Evolutionary conservation across 2,329 filamentous ascomycete genomes (phyloP).

Genomic region (Beauveria brongniartii): DNA sequence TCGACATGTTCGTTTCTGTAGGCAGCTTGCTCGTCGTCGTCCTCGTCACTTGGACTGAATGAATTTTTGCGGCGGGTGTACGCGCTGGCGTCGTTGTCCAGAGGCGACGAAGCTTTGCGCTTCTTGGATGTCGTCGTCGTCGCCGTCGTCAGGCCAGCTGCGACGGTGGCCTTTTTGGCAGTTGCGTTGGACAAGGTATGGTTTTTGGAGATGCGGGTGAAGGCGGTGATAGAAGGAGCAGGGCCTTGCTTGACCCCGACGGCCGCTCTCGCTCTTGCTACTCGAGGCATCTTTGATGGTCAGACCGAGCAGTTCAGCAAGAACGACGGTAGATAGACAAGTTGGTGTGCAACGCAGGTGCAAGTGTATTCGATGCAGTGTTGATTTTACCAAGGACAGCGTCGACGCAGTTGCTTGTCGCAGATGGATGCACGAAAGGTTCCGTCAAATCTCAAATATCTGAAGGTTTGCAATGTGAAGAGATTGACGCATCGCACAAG

Average conservation of each 20-base stretch:
- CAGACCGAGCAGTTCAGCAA: not conserved
- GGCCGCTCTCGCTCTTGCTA: constrained; percentile 18
- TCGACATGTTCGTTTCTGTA: not conserved
- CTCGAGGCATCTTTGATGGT: constrained; percentile 19
- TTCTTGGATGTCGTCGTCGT: constrained; percentile 3
- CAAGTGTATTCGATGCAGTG: not conserved
- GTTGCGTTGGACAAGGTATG: constrained; percentile 17
- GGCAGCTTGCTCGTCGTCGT: not conserved
- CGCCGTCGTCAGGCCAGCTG: not conserved
- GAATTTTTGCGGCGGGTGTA: constrained; percentile 2
- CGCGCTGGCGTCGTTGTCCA: not conserved
- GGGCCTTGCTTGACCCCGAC: constrained; percentile 13
- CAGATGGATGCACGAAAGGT: not conserved
- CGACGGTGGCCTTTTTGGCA: not conserved
- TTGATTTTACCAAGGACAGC: too few species aligned
- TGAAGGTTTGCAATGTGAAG: not conserved
- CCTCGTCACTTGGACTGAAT: constrained; percentile 5
- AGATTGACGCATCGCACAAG: not conserved
- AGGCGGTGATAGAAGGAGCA: constrained; percentile 32
- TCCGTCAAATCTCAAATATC: not conserved
- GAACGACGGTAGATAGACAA: not conserved
- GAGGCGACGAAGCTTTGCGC: not conserved
- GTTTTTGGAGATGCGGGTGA: constrained; percentile 40
- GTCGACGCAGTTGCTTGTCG: not conserved
- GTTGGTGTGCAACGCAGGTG: not conserved